Base-by-base conservation (phyloP, 352 stramenopile species). In the Globisporangium spinosum region DNA sequence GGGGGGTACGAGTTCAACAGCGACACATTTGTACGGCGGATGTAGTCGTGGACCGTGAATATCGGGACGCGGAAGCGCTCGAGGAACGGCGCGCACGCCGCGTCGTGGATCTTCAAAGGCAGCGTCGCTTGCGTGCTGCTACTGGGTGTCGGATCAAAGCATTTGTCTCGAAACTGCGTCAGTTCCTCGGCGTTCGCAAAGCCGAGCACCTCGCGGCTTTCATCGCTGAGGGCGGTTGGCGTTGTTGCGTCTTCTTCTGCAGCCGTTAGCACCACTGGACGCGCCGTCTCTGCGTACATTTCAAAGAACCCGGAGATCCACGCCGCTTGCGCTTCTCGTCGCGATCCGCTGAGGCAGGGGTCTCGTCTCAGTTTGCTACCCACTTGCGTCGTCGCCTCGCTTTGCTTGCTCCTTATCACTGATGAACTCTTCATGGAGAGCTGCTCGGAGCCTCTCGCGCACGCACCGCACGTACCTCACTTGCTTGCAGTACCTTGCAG, bases 301-400 rank as follows among this genome's bases (percentile, higher is more conserved):
- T 89, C 79, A 57, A 92, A 89, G 69, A 92, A 92, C 54, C 75
- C 73, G 78, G 45, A 88, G 82, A 47, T 70, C 76, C n/a, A 89
- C 9, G 3, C 80, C 67, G 1, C 67, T 40, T 0, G 45, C 65
- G 9, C 35, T 20, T 43, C 60, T 73, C 29, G 34, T 64, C 1
- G 75, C 64, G 2, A 89, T 64, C 13, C 25, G 7, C n/a, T 43
- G 9, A n/a, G 12, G 7, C 40, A 40, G 7, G 10, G 0, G 22
- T 3, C 35, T 10, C 38, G 38, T 47, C 47, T 58, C 63, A 20
- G 55, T 13, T 55, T 53, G 35, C 20, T 55, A 5, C 13, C 20
- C 38, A 17, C 43, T n/a, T 4, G 12, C 8, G 8, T 49, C 27
- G 6, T 32, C 25, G 6, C 29, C 25, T 15, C 34, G 27, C 17